Base-by-base conservation (phyloP, 192 early-diverging fungal genomes). In the Geosiphon pyriformis region DNA sequence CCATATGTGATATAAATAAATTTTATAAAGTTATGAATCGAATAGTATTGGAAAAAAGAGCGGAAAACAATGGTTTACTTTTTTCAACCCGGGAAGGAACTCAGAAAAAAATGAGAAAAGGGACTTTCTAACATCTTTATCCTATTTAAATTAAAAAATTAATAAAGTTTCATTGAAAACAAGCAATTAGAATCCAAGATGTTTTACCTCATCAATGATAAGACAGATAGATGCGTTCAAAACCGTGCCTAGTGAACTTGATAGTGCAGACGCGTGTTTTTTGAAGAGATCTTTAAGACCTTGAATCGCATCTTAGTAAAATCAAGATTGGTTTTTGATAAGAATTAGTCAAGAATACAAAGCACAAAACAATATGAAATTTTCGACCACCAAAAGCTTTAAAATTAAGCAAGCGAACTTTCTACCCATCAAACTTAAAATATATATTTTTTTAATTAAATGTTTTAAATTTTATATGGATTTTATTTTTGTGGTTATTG, bases 121-220 rank as follows among this genome's bases (percentile, higher is more conserved):
- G 17, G 72, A 68, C 37, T 71, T 80, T 29, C 78, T 71, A 1
- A 80, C 75, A 37, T 67, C 66, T 25, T 65, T 65, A 52, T 80
- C 75, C 78, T 79, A 47, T 56, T 42, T 31, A 23, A 17, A 52
- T n/a, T n/a, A n/a, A n/a, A n/a, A n/a, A n/a, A n/a, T n/a, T n/a
- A n/a, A n/a, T n/a, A n/a, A n/a, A n/a, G n/a, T n/a, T n/a, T n/a
- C n/a, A n/a, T n/a, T n/a, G n/a, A n/a, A n/a, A n/a, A n/a, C n/a
- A n/a, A n/a, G n/a, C n/a, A n/a, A n/a, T n/a, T n/a, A n/a, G n/a
- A n/a, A n/a, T n/a, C n/a, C n/a, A n/a, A n/a, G 6, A 42, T 42
- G 6, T 10, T 15, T 42, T 79, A 82, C 83, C 57, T 81, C 81
- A 53, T 85, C 83, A 48, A 81, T 71, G 29, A 85, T 68, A 10